Evolutionary conservation across 176 grass and related monocot species (phyloP).

Genomic region (Triticum timopheevii): DNA sequence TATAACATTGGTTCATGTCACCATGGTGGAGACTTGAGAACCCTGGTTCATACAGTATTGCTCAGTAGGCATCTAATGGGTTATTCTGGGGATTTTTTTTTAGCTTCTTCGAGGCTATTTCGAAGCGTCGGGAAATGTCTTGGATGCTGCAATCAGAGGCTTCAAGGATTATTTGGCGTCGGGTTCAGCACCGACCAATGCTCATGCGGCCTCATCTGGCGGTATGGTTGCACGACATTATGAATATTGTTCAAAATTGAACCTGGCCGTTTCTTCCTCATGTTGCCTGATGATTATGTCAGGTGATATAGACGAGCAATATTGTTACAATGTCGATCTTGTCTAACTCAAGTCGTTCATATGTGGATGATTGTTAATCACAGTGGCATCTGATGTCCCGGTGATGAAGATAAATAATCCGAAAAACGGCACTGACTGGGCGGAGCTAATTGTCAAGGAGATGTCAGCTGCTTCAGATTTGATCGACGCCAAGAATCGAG

Average conservation of each 20-base stretch:
- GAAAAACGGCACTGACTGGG: constrained; percentile 38
- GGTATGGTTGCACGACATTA: neutral
- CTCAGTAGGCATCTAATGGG: neutral
- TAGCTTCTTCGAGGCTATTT: constrained; percentile 22
- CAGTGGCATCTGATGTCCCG: constrained; percentile 1
- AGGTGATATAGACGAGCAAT: neutral
- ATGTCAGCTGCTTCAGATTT: constrained; percentile 47
- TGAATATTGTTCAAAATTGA: neutral
- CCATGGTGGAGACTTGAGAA: neutral
- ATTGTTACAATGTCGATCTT: neutral
- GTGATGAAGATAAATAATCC: neutral
- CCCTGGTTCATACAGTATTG: neutral
- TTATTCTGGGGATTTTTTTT: neutral
- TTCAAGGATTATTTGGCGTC: constrained; percentile 32
- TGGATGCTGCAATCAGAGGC: constrained; percentile 48
- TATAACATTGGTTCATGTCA: neutral
- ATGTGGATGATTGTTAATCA: neutral
- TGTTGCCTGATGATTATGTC: neutral
- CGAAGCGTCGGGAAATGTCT: constrained; percentile 31
- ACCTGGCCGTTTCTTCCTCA: neutral
- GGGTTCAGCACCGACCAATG: neutral
- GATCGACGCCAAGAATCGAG: constrained; percentile 53
- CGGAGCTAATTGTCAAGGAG: constrained; percentile 58
- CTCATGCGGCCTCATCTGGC: neutral
- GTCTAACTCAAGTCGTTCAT: neutral